Base-by-base conservation (phyloP, 164 flowering plant species). In the Chloranthus sessilifolius region DNA sequence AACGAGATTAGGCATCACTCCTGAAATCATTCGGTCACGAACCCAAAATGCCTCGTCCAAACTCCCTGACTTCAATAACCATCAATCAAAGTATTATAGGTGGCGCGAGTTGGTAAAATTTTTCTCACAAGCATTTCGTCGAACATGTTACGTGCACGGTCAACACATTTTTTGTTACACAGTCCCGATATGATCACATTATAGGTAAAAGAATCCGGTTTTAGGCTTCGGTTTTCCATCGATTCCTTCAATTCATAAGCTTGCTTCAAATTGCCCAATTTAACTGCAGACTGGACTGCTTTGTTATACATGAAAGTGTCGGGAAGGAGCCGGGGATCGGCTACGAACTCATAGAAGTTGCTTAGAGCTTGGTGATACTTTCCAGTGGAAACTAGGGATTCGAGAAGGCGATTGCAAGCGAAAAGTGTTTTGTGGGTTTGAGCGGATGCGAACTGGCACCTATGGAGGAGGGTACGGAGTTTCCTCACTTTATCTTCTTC, bases 221-320 rank as follows among this genome's bases (percentile, higher is more conserved):
- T 62, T 16, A 65, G 28, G 7, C 75, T 56, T 2, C 28, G 36
- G 50, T 20, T 59, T 58, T 75, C 63, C 92, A 82, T 82, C 33
- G 20, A 5, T 21, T 60, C 24, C 65, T 75, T 33, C 27, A 85
- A 21, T 50, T 61, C 74, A 35, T 60, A 4, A 17, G 74, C 94
- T 55, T 45, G 65, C 6, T 64, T 52, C 66, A 82, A 50, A 40
- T 85, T 73, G 38, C 82, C 74, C 49, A 77, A 21, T 50, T 76
- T 81, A 52, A 78, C 88, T 1, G 83, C 79, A 1, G 86, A 76
- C 55, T 81, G 76, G 9, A 88, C 48, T 1, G 90, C 94, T 55
- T 84, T 88, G 37, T 77, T 81, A 54, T 72, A 81, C 10, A 63
- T 59, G 34, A 74, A 74, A 27, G 20, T 61, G 47, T 75, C 77